Percentiles rank a stretch among this genome's conserved stretches.
Conservation (phyloP, 1,284 basidiomycete species). For the Puccinia sorghi region DNA sequence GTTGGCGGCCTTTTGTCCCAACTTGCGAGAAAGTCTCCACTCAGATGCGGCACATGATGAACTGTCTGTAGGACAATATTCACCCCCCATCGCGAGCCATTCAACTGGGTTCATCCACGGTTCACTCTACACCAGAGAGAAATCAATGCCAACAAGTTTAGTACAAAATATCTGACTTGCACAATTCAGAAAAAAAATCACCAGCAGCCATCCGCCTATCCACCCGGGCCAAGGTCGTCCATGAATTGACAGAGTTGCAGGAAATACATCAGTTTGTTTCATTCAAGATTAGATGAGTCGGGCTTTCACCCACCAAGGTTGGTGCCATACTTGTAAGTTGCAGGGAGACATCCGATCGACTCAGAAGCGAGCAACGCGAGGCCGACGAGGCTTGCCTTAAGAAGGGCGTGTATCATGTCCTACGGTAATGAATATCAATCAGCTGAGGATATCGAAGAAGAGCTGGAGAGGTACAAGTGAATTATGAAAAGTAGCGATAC, state of each 20-base stretch:
- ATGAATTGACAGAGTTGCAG: neutral
- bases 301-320: conserved; percentile 18
- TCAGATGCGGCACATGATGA: conserved; percentile 66
- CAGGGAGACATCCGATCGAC: conserved; percentile 4
- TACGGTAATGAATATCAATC: neutral
- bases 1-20: conserved; percentile 67
- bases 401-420: neutral
- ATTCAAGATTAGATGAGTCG: neutral
- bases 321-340: conserved; percentile 22
- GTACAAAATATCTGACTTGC: neutral
- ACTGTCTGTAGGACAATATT: conserved; percentile 63
- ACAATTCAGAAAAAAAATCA: conserved; percentile 4
- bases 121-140: conserved; percentile 58
- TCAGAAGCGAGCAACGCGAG: neutral
- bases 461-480: too few relatives aligned
- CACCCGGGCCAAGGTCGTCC: neutral
- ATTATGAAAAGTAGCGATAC: too few relatives aligned
- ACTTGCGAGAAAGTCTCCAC: conserved; percentile 63
- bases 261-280: neutral
- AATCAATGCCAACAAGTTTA: neutral
- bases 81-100: conserved; percentile 69
- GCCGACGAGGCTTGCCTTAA: neutral
- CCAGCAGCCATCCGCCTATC: conserved; percentile 47
- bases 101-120: conserved; percentile 72
- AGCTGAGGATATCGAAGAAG: neutral